A percentile compares a stretch with the other conserved stretches of the same genome.
Conservation (phyloP, 805 yeast genomes). For the Ogataea pilisensis region DNA sequence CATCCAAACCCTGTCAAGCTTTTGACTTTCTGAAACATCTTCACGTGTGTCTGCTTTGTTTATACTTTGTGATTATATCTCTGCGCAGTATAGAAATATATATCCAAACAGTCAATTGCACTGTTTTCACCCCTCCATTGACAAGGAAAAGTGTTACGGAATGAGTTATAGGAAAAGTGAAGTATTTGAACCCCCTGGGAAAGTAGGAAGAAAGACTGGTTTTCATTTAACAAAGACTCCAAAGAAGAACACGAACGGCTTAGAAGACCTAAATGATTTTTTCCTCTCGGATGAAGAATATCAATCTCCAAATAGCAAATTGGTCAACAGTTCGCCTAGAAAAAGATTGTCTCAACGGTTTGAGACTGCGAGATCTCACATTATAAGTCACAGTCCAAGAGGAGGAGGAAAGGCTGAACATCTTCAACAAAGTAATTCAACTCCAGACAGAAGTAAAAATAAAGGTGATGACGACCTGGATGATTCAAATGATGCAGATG, state of each 20-base stretch:
- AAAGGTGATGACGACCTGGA: conserved; percentile 17
- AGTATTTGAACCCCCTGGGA: conserved; percentile 45
- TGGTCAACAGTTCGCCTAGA: conserved; percentile 11
- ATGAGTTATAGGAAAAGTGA: conserved; percentile 33
- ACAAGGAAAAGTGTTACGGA: background rate
- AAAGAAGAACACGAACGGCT: conserved; percentile 51
- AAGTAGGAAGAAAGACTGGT: conserved; percentile 65
- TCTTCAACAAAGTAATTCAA: background rate
- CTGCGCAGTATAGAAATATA: too few species aligned
- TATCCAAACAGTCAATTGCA: too few species aligned
- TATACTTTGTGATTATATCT: too few species aligned
- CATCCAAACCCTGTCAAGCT: too few species aligned
- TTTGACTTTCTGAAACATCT: too few species aligned
- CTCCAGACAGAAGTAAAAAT: conserved; percentile 2
- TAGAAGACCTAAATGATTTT: conserved; percentile 70
- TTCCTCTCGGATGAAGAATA: conserved; percentile 49
- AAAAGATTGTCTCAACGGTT: conserved; percentile 14
- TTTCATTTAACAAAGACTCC: conserved; percentile 34
- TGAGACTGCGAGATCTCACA: conserved; percentile 9
- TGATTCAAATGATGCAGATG: conserved; percentile 24
- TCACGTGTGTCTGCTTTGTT: too few species aligned
- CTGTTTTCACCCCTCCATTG: too few species aligned
- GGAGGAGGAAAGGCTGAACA: conserved; percentile 3
- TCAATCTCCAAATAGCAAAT: conserved; percentile 19
- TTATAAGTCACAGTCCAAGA: too few species aligned